Evolutionary conservation across 2,329 filamentous ascomycete genomes (phyloP), one percentile per base, ranked within the genome.

Genomic region (Fusarium vanettenii): DNA sequence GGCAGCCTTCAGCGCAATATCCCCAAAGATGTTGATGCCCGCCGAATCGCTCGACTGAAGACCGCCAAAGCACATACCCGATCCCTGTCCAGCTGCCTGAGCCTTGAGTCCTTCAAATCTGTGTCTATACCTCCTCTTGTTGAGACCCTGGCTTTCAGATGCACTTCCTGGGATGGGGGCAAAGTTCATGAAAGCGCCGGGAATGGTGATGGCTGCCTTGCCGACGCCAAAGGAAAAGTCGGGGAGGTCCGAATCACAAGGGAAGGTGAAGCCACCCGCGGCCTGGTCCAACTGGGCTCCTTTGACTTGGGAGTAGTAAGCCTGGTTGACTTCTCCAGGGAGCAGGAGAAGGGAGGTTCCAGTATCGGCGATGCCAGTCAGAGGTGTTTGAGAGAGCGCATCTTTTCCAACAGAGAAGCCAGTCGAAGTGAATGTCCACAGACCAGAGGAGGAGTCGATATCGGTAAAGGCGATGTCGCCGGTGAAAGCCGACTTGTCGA

Each of bases 291-390:
- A 76, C 33, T 75, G 67, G 1, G 88, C 87, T 20, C 86, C 86
- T 0, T 79, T 70, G 11, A 90, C 82, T 31, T 86, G 80, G 22
- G 81, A 75, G 78, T 89, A 90, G 80, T 90, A 90, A 10, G 79
- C 84, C 13, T 86, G 74, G 52, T 87, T 85, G 56, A 91, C 85
- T 29, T 83, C 79, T 43, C 86, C 81, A 78, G 91, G 89, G 68
- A 91, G 87, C 62, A 93, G 85, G 66, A 93, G 84, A 66, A 93
- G 87, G 0, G 91, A 91, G n/a, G 91, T 93, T 67, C 92, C 92
- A 4, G 88, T 89, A 82, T 91, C 89, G 25, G 86, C 84, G 64
- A 90, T 87, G 29, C 85, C 84, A 76, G 84, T 84, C 18, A 86
- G 65, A 3, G 76, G 22, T 1, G 64, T 68, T 14, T 59, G 52